These are phyloP conservation scores for Dactylellina sp. DNA, from an alignment of 2,329 filamentous ascomycete species.

Conservation along the genomic window DNA sequence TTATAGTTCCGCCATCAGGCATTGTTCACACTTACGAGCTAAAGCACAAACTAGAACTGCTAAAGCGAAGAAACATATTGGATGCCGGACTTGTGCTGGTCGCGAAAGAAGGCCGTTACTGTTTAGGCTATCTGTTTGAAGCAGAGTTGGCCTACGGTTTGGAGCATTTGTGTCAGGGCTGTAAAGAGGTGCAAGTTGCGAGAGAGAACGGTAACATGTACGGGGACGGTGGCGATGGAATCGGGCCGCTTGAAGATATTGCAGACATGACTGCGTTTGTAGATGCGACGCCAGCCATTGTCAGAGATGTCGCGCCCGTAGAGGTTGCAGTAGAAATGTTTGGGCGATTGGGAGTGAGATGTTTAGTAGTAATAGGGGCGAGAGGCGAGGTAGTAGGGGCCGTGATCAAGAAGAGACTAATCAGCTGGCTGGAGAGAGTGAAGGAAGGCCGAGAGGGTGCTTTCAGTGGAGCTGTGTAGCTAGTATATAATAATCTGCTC, in stretches of 20 bases:
- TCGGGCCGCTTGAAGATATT: constrained; percentile 62
- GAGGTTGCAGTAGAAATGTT: constrained; percentile 73
- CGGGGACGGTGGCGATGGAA: constrained; percentile 53
- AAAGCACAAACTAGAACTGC: constrained; percentile 65
- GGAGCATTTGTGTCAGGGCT: constrained; percentile 61
- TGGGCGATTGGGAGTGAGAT: constrained; percentile 69
- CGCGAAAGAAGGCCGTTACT: constrained; percentile 64
- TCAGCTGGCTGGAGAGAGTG: constrained; percentile 68
- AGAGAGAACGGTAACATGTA: background rate
- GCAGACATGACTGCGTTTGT: constrained; percentile 66
- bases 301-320: constrained; percentile 69
- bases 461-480: constrained; percentile 2
- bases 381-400: constrained; percentile 68
- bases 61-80: constrained; percentile 69
- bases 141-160: constrained; percentile 69
- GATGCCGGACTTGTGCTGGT: constrained; percentile 72
- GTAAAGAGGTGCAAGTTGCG: constrained; percentile 55
- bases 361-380: constrained; percentile 69
- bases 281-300: constrained; percentile 68
- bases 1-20: constrained; percentile 66
- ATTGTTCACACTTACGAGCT: constrained; percentile 65
- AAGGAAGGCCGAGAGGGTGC: constrained; percentile 54
- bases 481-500: too few relatives aligned
- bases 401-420: constrained; percentile 71
- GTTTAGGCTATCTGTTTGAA: constrained; percentile 71